Conservation (phyloP, 495 filamentous ascomycete species). For the Penicillium fimorum region DNA sequence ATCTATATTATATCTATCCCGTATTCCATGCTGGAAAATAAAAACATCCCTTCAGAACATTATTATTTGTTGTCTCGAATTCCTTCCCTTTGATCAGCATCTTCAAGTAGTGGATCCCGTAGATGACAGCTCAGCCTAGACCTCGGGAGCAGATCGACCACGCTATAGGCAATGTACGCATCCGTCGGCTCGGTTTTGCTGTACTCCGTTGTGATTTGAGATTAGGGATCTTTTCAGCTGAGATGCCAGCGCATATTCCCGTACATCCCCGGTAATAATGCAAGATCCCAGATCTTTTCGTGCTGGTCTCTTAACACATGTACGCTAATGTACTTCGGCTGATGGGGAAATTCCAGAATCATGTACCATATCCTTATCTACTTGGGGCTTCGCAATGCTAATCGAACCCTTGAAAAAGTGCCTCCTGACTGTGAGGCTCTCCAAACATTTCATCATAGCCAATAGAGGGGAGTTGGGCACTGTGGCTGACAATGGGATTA, state of each 20-base stretch:
- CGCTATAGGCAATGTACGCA: constrained; percentile 1
- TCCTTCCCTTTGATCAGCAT: neutral
- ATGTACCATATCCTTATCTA: neutral
- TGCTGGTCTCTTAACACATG: neutral
- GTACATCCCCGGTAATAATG: neutral
- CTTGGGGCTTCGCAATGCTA: neutral
- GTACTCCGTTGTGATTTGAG: neutral
- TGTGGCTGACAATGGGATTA: neutral
- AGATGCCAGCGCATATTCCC: constrained; percentile 1
- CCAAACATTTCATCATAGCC: neutral
- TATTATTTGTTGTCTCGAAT: no score
- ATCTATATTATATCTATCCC: neutral
- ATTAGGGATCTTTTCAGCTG: neutral
- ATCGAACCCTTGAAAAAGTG: neutral
- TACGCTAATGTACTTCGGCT: neutral
- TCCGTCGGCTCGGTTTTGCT: neutral
- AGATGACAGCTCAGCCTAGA: neutral
- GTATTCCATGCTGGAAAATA: neutral
- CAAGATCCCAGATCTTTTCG: neutral
- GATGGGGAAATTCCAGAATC: neutral
- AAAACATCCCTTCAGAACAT: neutral
- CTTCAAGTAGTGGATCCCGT: constrained; percentile 10
- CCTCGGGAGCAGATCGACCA: constrained; percentile 2
- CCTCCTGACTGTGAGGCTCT: neutral
- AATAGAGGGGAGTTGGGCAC: neutral